A percentile compares a stretch with the other conserved stretches of the same genome.
Conservation (phyloP, 345 rosid species). For the Rhizophora mangle region DNA sequence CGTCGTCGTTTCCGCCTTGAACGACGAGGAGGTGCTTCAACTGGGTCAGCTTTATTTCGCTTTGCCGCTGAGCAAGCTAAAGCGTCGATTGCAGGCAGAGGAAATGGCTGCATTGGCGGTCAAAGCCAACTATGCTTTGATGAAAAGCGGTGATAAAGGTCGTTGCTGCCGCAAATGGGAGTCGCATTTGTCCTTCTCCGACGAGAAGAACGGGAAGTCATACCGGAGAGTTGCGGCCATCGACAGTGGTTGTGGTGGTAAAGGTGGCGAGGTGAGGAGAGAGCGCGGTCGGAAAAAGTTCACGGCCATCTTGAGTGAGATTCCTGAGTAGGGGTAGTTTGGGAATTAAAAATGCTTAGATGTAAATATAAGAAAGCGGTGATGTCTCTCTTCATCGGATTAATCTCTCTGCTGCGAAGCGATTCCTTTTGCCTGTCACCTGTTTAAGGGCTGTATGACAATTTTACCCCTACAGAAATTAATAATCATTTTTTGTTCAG, state of each 20-base stretch:
- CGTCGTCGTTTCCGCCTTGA: constrained; percentile 57
- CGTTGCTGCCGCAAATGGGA: constrained; percentile 41
- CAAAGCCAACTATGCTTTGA: constrained; percentile 84
- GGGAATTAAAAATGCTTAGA: constrained; percentile 15
- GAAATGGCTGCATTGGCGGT: constrained; percentile 99
- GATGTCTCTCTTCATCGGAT: neutral
- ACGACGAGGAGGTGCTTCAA: constrained; percentile 70
- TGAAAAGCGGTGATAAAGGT: constrained; percentile 43
- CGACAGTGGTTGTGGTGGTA: constrained; percentile 24
- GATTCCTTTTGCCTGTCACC: neutral
- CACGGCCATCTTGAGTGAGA: constrained; percentile 58
- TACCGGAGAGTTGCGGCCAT: constrained; percentile 14
- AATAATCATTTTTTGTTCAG: neutral
- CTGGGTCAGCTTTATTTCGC: constrained; percentile 90
- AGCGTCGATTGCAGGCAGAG: constrained; percentile 61
- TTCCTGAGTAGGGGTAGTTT: constrained; percentile 59
- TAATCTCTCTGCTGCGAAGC: neutral
- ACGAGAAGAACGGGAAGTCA: constrained; percentile 15
- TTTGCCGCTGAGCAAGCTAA: constrained; percentile 59
- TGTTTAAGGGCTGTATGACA: constrained; percentile 37
- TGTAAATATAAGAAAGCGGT: constrained; percentile 17
- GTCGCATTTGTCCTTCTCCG: constrained; percentile 28
- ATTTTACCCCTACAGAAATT: constrained; percentile 36
- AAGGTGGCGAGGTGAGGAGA: constrained; percentile 17
- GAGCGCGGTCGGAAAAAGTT: constrained; percentile 32